A percentile compares a stretch with the other conserved stretches of the same genome.
Evolutionary conservation across 2,329 filamentous ascomycete genomes (phyloP).

Genomic region (Aureobasidium melanogenum): DNA sequence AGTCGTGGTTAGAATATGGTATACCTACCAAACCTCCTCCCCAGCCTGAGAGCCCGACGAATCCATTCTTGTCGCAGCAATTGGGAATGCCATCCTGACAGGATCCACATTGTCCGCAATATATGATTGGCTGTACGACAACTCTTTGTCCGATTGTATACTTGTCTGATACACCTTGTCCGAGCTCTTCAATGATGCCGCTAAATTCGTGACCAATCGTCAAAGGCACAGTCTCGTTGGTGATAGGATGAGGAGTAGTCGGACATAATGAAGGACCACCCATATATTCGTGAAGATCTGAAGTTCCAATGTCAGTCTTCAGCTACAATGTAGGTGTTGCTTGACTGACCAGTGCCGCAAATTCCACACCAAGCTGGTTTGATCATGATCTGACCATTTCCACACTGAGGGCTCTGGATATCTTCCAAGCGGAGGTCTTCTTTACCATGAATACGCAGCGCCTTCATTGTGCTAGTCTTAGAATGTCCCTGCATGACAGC

Average conservation of each 20-base stretch:
- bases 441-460: slow-evolving; percentile 30
- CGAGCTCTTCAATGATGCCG: slow-evolving; percentile 43
- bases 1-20: too few species aligned
- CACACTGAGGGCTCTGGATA: slow-evolving; percentile 25
- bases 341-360: slow-evolving; percentile 19
- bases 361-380: slow-evolving; percentile 30
- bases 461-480: slow-evolving; percentile 23
- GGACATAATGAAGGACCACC: slow-evolving; percentile 35
- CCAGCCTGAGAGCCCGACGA: slow-evolving; percentile 45
- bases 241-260: slow-evolving; percentile 46
- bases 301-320: neutral
- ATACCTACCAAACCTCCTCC: slow-evolving; percentile 37
- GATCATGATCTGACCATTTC: slow-evolving; percentile 28
- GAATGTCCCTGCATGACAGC: neutral
- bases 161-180: slow-evolving; percentile 37
- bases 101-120: slow-evolving; percentile 43
- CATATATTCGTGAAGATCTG: slow-evolving; percentile 27
- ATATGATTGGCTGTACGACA: slow-evolving; percentile 46
- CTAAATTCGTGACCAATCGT: slow-evolving; percentile 48
- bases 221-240: slow-evolving; percentile 42
- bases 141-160: slow-evolving; percentile 42
- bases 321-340: neutral
- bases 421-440: slow-evolving; percentile 28
- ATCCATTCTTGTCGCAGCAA: slow-evolving; percentile 47
- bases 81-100: slow-evolving; percentile 46